Evolutionary conservation across 192 early-diverging fungal genomes (phyloP).

Genomic region (Linnemannia elongata): DNA sequence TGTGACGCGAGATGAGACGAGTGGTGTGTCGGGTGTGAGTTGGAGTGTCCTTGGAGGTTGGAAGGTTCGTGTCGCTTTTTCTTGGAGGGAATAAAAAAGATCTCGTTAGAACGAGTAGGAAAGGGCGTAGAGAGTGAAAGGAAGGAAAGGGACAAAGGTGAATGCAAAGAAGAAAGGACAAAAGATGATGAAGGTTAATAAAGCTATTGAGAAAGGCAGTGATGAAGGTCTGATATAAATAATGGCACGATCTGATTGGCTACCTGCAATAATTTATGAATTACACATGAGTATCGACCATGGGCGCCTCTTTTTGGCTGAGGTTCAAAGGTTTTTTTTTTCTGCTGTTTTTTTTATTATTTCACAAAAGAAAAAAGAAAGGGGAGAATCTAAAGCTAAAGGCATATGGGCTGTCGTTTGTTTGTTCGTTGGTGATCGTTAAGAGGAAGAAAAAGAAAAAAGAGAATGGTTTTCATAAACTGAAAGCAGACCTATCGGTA

Average conservation of each 20-base stretch:
- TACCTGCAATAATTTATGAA: no score
- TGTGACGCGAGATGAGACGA: not conserved
- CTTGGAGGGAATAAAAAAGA: not conserved
- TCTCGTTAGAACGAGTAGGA: not conserved
- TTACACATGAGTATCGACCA: no score
- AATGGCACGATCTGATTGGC: not conserved
- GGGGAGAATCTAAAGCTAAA: not conserved
- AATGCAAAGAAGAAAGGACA: not conserved
- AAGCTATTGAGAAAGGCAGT: not conserved
- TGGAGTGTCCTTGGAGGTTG: not conserved
- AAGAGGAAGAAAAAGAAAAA: not conserved
- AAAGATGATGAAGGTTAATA: constrained; percentile 10
- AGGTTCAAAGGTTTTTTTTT: not conserved
- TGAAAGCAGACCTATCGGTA: not conserved
- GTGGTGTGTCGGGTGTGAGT: not conserved
- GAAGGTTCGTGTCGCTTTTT: not conserved
- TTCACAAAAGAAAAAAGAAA: not conserved
- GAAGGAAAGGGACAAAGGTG: not conserved
- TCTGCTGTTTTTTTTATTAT: not conserved
- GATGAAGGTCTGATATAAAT: not conserved
- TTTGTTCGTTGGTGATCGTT: not conserved
- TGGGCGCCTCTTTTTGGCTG: not conserved
- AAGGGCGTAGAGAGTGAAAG: not conserved
- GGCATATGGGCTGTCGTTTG: not conserved
- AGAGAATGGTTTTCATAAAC: not conserved